These are phyloP conservation scores for Aurifilum marmelostoma DNA, from an alignment of 2,329 filamentous ascomycete genomes.

Conservation along the genomic window DNA sequence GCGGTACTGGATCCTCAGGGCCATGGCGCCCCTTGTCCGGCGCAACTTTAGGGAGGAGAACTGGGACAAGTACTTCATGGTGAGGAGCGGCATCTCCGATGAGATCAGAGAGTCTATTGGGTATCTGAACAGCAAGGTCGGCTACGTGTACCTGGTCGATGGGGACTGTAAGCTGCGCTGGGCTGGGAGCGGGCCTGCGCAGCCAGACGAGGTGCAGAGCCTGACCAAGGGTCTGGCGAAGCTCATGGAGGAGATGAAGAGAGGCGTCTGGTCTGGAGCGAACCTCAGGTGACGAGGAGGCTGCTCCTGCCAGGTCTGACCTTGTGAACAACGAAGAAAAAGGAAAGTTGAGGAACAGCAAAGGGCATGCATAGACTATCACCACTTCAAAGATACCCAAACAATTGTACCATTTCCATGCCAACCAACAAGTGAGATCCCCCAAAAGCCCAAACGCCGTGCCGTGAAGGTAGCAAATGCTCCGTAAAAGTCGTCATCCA, in stretches of 20 bases:
- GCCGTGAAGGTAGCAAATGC: constrained; percentile 19
- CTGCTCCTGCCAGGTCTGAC: neutral
- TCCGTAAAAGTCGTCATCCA: constrained; percentile 13
- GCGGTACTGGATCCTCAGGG: constrained; percentile 60
- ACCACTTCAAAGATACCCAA: constrained; percentile 26
- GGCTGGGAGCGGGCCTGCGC: constrained; percentile 79
- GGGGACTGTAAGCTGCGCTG: constrained; percentile 86
- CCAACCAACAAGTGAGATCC: constrained; percentile 2
- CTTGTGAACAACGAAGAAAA: neutral
- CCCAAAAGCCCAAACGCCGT: constrained; percentile 24
- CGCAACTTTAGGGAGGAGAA: constrained; percentile 53
- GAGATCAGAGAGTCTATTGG: constrained; percentile 67
- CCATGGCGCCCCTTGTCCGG: constrained; percentile 60
- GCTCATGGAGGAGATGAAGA: constrained; percentile 62
- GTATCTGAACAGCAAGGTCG: constrained; percentile 86
- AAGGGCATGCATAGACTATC: constrained; percentile 11
- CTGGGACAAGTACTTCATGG: constrained; percentile 65
- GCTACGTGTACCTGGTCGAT: constrained; percentile 92
- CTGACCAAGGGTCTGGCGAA: constrained; percentile 67
- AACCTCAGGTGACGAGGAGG: neutral
- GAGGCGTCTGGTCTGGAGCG: constrained; percentile 33
- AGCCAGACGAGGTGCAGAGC: constrained; percentile 67
- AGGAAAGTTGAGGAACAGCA: neutral
- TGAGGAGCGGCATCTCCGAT: constrained; percentile 60
- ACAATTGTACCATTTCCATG: constrained; percentile 28